phyloP scores from a whole-genome alignment of 495 filamentous ascomycete genomes.

The Neurospora terricola region DNA sequence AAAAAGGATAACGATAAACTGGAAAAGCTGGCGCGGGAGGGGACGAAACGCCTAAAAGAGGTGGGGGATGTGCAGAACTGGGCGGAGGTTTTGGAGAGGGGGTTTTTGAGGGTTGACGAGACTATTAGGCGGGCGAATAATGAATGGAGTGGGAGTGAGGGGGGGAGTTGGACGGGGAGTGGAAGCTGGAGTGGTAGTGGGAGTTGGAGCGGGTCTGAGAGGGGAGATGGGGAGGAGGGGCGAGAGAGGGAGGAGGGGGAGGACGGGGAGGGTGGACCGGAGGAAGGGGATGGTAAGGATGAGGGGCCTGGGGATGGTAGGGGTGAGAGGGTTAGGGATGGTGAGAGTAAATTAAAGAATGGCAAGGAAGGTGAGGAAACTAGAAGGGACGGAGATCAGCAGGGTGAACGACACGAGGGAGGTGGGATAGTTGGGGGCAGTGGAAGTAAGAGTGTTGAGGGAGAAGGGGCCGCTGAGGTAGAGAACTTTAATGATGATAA shows the following conservation, averaged over 20 bases:
- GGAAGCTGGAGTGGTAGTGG: slow-evolving; percentile 21
- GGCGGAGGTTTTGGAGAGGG: slow-evolving; percentile 91
- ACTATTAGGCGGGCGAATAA: slow-evolving; percentile 57
- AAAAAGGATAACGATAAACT: slow-evolving; percentile 62
- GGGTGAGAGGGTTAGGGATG: background rate
- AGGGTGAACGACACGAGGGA: background rate
- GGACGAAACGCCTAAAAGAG: slow-evolving; percentile 71
- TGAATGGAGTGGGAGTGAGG: slow-evolving; percentile 17
- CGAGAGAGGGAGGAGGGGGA: slow-evolving; percentile 15
- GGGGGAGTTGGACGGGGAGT: slow-evolving; percentile 13
- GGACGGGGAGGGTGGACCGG: background rate
- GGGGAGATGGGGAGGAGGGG: slow-evolving; percentile 15
- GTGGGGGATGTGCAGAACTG: slow-evolving; percentile 95
- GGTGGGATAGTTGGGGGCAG: background rate
- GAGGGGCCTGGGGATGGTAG: slow-evolving; percentile 2
- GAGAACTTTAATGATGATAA: background rate
- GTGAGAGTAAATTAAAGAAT: background rate
- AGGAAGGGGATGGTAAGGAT: background rate
- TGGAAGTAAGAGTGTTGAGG: background rate
- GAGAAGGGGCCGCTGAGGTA: background rate
- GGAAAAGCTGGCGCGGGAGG: slow-evolving; percentile 56
- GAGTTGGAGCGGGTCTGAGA: slow-evolving; percentile 16
- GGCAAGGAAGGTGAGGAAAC: background rate
- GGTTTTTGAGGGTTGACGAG: slow-evolving; percentile 82
- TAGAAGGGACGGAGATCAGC: background rate